Base-by-base conservation (phyloP, 2,329 filamentous ascomycete species). In the Fusarium concolor region DNA sequence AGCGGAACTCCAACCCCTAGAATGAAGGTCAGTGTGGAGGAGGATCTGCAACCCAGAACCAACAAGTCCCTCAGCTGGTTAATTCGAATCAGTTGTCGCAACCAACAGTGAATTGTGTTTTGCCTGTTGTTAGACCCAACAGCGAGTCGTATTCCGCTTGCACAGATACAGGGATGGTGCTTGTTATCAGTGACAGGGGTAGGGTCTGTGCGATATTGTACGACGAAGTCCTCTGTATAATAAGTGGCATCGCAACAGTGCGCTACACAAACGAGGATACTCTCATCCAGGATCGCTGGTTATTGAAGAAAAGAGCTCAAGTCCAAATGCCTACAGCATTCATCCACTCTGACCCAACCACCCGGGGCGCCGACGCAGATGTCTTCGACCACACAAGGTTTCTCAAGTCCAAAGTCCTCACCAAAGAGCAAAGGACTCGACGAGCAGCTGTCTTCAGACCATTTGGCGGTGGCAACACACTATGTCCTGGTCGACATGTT, bases 251-350 rank as follows among this genome's bases (percentile, higher is more conserved):
- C 1, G 68, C 68, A 9, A 70, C 68, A 8, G 67, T 71, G 10
- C 37, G 68, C 10, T 71, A 68, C 35, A 70, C 68, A 1, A 71
- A 70, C 7, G 67, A 70, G 26, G 68, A 71, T 5, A 71, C 68
- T 1, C 10, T 70, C 0, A 62, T 71, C 3, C 59, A 65, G 5
- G 39, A 47, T 10, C 63, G 67, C 0, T 71, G 68, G 68, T 38
- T 71, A 0, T 12, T 71, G 15, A 70, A 70, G 54, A 70, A 70
- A 47, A 67, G 68, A 2, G 54, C 68, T 4, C 68, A 71, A 39
- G 67, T 71, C 0, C 67, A 71, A 46, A 71, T 71, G 68, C 68
- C 68, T 10, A 71, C 68, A 5, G 68, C 68, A 0, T 71, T 71
- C 38, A 70, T 71, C 24, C 68, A 71, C 28, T 51, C 56, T 2